Percentiles rank a stretch among this genome's conserved stretches.
These are phyloP conservation scores for Polysphondylium violaceum DNA, from an alignment of 78 protist species.

Conservation along the genomic window DNA sequence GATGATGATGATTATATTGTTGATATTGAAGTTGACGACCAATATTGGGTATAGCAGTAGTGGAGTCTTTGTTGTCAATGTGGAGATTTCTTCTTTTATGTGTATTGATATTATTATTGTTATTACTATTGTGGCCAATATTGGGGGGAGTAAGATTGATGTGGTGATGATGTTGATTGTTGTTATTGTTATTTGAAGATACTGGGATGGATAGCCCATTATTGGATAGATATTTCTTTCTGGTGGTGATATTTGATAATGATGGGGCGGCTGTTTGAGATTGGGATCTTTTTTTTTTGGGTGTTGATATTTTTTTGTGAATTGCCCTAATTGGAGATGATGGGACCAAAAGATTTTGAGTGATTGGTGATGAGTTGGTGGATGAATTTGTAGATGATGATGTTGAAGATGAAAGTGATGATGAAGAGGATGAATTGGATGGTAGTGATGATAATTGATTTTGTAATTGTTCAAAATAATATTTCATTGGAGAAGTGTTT, in stretches of 20 bases:
- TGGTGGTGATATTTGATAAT: background rate
- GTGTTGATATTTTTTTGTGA: background rate
- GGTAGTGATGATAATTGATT: background rate
- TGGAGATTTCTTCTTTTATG: conserved; percentile 22
- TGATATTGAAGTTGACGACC: conserved; percentile 30
- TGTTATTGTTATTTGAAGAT: too few relatives aligned
- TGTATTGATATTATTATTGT: too few relatives aligned
- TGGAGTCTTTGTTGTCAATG: too few relatives aligned
- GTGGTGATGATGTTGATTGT: background rate
- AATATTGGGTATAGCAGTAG: too few relatives aligned
- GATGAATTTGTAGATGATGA: background rate
- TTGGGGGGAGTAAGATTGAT: background rate
- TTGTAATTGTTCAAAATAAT: background rate
- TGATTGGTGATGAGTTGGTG: background rate
- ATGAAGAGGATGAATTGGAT: conserved; percentile 12
- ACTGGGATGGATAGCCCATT: too few relatives aligned
- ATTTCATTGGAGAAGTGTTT: background rate
- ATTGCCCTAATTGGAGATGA: conserved; percentile 17
- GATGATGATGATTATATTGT: conserved; percentile 8
- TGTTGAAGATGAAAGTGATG: background rate
- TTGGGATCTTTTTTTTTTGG: too few relatives aligned
- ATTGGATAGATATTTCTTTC: background rate
- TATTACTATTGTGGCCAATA: too few relatives aligned
- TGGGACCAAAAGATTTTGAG: conserved; percentile 8
- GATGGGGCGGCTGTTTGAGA: background rate